Percentiles rank a stretch among this genome's conserved stretches.
These are phyloP conservation scores for Picea sitchensis DNA, from an alignment of 75 land plant species.

Conservation along the genomic window DNA sequence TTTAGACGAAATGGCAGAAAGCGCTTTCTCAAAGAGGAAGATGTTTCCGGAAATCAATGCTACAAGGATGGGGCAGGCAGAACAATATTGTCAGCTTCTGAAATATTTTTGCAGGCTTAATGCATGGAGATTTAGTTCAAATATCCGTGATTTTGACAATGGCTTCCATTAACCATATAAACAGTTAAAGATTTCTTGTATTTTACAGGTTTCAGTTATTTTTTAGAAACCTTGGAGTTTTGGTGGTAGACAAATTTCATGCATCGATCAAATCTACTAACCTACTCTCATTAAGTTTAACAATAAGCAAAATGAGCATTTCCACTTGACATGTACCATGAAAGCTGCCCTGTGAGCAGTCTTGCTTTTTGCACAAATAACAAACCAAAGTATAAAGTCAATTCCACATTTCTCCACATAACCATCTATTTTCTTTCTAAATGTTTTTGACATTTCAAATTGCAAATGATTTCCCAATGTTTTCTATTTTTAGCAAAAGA, in stretches of 20 bases:
- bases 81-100: too few relatives aligned
- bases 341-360: neutral
- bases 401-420: neutral
- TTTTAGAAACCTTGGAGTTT: neutral
- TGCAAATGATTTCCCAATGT: neutral
- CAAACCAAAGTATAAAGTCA: neutral
- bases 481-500: neutral
- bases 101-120: too few relatives aligned
- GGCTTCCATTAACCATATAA: neutral
- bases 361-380: neutral
- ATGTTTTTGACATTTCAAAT: neutral
- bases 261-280: neutral
- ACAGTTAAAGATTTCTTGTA: neutral
- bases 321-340: neutral
- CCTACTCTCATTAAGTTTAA: neutral
- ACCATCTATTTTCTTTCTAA: neutral
- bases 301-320: neutral
- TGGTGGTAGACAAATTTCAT: neutral
- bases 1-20: neutral
- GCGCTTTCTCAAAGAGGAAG: neutral
- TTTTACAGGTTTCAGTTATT: neutral
- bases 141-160: too few relatives aligned
- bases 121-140: too few relatives aligned
- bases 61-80: too few relatives aligned
- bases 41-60: too few relatives aligned